These are phyloP conservation scores for Phytophthora quininea DNA, from an alignment of 352 stramenopile species.

Conservation along the genomic window DNA sequence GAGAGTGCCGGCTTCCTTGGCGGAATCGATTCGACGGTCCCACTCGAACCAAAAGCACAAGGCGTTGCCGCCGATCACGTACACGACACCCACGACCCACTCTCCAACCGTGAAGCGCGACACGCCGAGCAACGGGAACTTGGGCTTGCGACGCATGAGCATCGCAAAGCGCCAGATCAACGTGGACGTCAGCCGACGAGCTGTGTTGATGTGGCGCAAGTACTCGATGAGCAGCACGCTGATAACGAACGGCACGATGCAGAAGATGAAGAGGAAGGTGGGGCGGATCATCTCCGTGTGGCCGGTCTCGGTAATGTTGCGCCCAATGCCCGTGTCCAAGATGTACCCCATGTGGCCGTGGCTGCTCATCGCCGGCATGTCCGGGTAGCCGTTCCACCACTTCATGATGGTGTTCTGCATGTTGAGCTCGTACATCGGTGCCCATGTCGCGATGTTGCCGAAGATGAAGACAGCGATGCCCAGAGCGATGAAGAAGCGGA, in stretches of 20 bases:
- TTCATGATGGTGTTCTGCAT: constrained; percentile 57
- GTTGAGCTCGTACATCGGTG: constrained; percentile 57
- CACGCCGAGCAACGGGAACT: constrained; percentile 46
- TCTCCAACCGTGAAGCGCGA: constrained; percentile 61
- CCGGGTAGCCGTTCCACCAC: constrained; percentile 67
- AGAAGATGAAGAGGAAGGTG: constrained; percentile 75
- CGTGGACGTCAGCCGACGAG: constrained; percentile 41
- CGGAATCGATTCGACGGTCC: constrained; percentile 47
- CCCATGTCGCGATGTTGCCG: constrained; percentile 69
- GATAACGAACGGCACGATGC: constrained; percentile 63
- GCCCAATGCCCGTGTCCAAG: constrained; percentile 54
- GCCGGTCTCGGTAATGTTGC: constrained; percentile 55
- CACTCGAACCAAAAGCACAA: constrained; percentile 69
- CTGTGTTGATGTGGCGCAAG: constrained; percentile 48
- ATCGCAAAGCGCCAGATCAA: constrained; percentile 47
- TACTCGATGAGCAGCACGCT: constrained; percentile 60
- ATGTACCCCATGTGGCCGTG: constrained; percentile 46
- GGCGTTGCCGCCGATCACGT: constrained; percentile 62
- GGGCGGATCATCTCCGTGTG: constrained; percentile 73
- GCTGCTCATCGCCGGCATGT: constrained; percentile 33
- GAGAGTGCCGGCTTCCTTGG: constrained; percentile 35
- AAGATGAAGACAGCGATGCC: constrained; percentile 56
- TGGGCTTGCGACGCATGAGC: constrained; percentile 57
- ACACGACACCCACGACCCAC: constrained; percentile 59
- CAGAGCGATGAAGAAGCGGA: constrained; percentile 45